phyloP scores from a whole-genome alignment of 768 basidiomycete species.

The Mycena polygramma region DNA sequence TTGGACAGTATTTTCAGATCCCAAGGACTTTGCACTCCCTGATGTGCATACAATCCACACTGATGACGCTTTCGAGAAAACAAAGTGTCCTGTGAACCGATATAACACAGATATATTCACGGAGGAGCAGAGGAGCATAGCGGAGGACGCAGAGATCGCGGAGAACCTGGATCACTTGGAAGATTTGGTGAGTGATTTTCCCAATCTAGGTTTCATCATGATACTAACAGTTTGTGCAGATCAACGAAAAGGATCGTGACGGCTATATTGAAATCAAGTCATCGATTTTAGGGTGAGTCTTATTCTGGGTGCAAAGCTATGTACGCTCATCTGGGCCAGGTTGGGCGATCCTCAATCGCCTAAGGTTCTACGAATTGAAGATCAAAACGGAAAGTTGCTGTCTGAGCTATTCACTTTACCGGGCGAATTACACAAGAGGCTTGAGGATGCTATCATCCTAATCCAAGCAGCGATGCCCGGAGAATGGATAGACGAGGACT shows the following conservation, averaged over 20 bases:
- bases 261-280: background rate
- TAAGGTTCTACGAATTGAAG: background rate
- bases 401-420: background rate
- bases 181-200: background rate
- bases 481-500: constrained; percentile 1
- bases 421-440: background rate
- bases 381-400: background rate
- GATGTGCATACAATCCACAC: background rate
- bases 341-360: no score
- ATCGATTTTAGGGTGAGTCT: no score
- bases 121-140: background rate
- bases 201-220: background rate
- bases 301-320: no score
- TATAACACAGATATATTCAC: background rate
- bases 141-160: background rate
- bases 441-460: background rate
- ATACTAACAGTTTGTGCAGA: background rate
- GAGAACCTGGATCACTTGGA: background rate
- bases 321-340: no score
- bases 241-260: background rate
- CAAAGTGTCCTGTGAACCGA: background rate
- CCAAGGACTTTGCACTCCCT: background rate
- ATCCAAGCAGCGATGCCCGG: background rate
- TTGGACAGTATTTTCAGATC: background rate
- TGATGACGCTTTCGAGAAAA: background rate